Evolutionary conservation across 441 rosid species (phyloP).

Genomic region (Pelargonium myrrhifolium): DNA sequence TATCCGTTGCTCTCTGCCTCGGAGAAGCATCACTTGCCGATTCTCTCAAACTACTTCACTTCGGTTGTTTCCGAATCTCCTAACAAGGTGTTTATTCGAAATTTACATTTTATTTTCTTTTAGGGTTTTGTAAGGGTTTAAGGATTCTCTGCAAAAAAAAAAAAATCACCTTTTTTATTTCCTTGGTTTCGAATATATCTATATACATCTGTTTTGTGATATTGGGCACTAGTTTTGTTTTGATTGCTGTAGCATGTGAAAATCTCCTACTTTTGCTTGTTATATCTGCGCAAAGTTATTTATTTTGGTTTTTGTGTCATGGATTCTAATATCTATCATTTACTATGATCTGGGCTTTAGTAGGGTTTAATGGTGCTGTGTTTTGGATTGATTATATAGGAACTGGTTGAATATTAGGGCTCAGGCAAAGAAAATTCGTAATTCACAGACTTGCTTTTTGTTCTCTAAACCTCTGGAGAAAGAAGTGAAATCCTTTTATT

Average conservation of each 20-base stretch:
- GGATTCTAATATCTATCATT: neutral
- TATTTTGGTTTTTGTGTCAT: neutral
- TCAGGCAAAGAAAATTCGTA: neutral
- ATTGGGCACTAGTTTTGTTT: neutral
- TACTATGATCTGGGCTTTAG: neutral
- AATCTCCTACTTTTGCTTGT: neutral
- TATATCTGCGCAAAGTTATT: too few relatives aligned
- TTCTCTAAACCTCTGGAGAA: neutral
- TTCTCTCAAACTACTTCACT: conserved; percentile 32
- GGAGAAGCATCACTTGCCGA: conserved; percentile 33
- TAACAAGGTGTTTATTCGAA: conserved; percentile 32
- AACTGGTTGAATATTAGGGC: neutral
- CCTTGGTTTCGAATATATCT: too few relatives aligned
- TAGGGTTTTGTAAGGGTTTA: too few relatives aligned
- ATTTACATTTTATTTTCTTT: too few relatives aligned
- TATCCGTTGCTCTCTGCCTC: conserved; percentile 34
- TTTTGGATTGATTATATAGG: neutral
- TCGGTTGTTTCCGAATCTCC: conserved; percentile 28
- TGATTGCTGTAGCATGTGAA: neutral
- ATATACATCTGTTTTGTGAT: too few relatives aligned
- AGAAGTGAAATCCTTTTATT: neutral
- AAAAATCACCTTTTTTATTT: too few relatives aligned
- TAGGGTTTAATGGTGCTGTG: conserved; percentile 4
- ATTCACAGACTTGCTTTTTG: neutral
- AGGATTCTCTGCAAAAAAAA: too few relatives aligned